Base-by-base conservation (phyloP, 2,329 filamentous ascomycete genomes). In the Colletotrichum melonis region DNA sequence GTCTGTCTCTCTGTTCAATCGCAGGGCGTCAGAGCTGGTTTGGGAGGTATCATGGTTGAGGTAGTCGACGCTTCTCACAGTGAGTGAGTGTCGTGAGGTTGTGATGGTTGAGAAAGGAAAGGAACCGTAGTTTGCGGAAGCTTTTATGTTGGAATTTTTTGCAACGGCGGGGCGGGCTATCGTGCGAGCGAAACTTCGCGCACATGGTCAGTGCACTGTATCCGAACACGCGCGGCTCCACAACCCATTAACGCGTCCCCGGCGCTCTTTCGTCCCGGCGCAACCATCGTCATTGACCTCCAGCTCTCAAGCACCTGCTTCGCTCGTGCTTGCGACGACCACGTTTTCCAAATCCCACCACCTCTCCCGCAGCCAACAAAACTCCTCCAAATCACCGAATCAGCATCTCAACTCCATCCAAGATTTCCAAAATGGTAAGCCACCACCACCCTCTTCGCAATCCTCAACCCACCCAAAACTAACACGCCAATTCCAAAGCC, bases 401-500 rank as follows among this genome's bases (percentile, higher is more conserved):
- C 49, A 24, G 32, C 28, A 26, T 14, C 30, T 12, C n/a, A 26
- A 54, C 14, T 22, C 38, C 38, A 16, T 42, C 38, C 7, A 3
- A 49, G 1, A 7, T n/a, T 12, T 38, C 8, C 28, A 19, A 28
- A 54, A 64, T 64, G 62, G 62, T 64, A 30, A 64, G 62, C n/a
- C 14, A 9, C n/a, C 16, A 12, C 19, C 14, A 3, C 6, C 11
- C 42, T 42, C 19, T 19, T 16, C 42, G 38, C 38, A 42, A 42
- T 16, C 14, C 38, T 19, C 42, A 26, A 8, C 30, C 30, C 46
- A 22, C 22, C 5, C 5, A 9, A 46, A 28, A 32, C n/a, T n/a
- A 35, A 42, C 11, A 24, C 12, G 19, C 12, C 24, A 24, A 35
- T n/a, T 19, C 19, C 78, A 90, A 38, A 42, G 87, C 88, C 88